Evolutionary conservation across 495 filamentous ascomycete species (phyloP).

Genomic region (Margaritispora aquatica): DNA sequence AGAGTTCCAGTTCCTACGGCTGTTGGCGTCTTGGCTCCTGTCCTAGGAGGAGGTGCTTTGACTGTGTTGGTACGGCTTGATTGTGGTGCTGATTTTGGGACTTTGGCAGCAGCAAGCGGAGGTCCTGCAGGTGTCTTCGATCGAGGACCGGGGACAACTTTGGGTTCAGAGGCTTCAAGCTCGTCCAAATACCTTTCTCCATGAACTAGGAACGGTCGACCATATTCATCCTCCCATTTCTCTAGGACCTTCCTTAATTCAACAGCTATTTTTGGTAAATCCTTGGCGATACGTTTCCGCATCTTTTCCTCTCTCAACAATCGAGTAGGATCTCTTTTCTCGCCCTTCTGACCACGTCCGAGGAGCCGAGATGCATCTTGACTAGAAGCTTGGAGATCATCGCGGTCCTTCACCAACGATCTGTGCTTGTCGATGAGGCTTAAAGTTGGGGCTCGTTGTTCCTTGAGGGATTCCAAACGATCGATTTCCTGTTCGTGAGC

Average conservation of each 20-base stretch:
- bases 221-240: conserved; percentile 89
- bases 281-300: conserved; percentile 92
- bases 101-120: conserved; percentile 39
- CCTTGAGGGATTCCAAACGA: conserved; percentile 73
- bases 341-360: conserved; percentile 79
- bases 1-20: conserved; percentile 32
- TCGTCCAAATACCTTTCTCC: conserved; percentile 84
- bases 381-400: conserved; percentile 78
- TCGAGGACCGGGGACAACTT: conserved; percentile 52
- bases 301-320: conserved; percentile 97
- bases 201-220: conserved; percentile 85
- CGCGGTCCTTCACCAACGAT: conserved; percentile 76
- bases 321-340: conserved; percentile 87
- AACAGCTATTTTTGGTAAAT: conserved; percentile 82
- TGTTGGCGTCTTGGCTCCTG: conserved; percentile 63
- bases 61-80: conserved; percentile 38
- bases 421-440: conserved; percentile 79
- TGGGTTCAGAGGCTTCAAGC: conserved; percentile 57
- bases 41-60: conserved; percentile 45
- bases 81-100: conserved; percentile 35
- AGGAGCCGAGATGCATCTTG: conserved; percentile 93
- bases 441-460: conserved; percentile 81
- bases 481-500: conserved; percentile 81
- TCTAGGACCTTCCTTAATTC: conserved; percentile 79
- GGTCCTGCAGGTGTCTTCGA: conserved; percentile 73